Conservation (phyloP, 2,329 filamentous ascomycete species). For the Penicillium aurantiogriseum region DNA sequence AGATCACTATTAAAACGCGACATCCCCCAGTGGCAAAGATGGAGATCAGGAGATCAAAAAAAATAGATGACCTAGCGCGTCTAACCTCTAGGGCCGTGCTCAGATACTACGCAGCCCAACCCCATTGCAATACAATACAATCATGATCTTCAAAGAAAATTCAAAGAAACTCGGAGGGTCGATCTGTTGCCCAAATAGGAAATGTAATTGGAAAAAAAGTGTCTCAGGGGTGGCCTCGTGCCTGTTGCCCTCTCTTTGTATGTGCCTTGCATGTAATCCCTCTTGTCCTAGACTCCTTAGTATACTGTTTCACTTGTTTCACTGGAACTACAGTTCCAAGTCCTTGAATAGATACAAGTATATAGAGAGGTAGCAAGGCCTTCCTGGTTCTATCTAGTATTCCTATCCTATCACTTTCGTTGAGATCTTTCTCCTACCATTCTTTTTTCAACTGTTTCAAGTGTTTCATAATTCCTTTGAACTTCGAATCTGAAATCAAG, state of each 20-base stretch:
- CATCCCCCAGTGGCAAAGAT: conserved; percentile 1
- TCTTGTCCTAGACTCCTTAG: conserved; percentile 8
- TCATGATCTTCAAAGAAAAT: conserved; percentile 3
- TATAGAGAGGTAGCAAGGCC: conserved; percentile 15
- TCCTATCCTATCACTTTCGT: conserved; percentile 3
- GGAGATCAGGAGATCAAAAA: background rate
- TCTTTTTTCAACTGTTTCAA: background rate
- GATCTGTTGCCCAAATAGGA: conserved; percentile 12
- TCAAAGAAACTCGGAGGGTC: background rate
- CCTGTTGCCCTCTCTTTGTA: conserved; percentile 5
- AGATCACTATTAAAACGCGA: conserved; percentile 18
- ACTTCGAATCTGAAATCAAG: background rate
- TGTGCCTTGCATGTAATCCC: conserved; percentile 7
- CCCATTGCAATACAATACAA: conserved; percentile 7
- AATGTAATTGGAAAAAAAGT: conserved; percentile 14
- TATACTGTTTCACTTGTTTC: conserved; percentile 19
- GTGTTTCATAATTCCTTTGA: background rate
- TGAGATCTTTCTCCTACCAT: background rate
- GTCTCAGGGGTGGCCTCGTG: conserved; percentile 22
- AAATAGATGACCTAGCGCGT: background rate
- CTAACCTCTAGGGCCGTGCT: background rate
- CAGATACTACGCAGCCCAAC: background rate
- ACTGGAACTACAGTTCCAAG: conserved; percentile 9
- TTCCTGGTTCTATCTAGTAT: background rate
- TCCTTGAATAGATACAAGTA: conserved; percentile 2